These are phyloP conservation scores for Leucoagaricus sp. DNA, from an alignment of 1,284 basidiomycete species.

Conservation along the genomic window DNA sequence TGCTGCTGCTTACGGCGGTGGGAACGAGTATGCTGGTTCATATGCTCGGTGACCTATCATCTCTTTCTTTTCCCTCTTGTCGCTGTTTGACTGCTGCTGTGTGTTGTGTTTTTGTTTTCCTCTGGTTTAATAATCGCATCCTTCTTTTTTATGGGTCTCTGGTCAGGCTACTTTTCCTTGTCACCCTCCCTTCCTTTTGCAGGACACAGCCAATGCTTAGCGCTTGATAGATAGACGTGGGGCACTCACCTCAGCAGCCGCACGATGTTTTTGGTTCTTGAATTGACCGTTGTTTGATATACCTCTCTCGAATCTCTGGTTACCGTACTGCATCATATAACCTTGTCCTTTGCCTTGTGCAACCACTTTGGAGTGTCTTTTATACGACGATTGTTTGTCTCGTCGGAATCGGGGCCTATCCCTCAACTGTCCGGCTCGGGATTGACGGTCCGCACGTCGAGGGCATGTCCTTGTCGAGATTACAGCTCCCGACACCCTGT, in stretches of 20 bases:
- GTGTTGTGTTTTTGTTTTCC: background rate
- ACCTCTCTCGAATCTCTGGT: background rate
- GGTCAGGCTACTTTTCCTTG: background rate
- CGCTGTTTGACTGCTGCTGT: background rate
- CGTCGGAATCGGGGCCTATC: no score
- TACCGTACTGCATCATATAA: background rate
- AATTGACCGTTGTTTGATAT: background rate
- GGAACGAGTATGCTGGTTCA: background rate
- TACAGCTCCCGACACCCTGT: no score
- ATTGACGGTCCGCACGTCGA: no score
- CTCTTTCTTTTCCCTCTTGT: background rate
- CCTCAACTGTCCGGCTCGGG: no score
- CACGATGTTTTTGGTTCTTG: background rate
- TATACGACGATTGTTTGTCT: no score
- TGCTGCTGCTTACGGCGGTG: background rate
- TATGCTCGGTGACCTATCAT: background rate
- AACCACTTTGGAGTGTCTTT: no score
- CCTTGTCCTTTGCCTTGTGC: background rate
- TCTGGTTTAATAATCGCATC: background rate
- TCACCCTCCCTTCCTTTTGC: background rate
- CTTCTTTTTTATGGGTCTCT: background rate
- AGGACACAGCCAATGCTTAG: background rate
- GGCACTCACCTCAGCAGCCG: no score
- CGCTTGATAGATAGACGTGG: no score
- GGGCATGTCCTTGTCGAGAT: no score